Conservation (phyloP, 352 stramenopile species). For the Phytophthora tentaculata region DNA sequence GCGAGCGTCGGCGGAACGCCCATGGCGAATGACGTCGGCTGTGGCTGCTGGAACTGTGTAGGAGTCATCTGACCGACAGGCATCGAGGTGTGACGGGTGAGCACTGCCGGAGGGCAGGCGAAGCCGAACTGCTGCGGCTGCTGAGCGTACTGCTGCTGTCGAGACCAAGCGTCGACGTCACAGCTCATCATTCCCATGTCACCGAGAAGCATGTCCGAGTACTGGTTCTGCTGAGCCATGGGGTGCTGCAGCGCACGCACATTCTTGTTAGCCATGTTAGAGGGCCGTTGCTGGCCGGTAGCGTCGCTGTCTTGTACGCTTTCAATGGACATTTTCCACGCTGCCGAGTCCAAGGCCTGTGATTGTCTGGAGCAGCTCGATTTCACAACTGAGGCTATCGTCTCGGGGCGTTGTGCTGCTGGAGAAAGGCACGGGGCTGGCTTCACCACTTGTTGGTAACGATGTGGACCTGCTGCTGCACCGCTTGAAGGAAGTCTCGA, state of each 20-base stretch:
- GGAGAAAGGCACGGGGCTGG: slow-evolving; percentile 18
- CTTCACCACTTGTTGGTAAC: slow-evolving; percentile 30
- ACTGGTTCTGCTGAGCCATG: slow-evolving; percentile 36
- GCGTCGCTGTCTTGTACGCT: slow-evolving; percentile 34
- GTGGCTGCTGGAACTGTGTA: slow-evolving; percentile 27
- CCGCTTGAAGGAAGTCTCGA: slow-evolving; percentile 38
- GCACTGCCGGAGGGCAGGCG: slow-evolving; percentile 51
- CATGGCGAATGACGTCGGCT: slow-evolving; percentile 38
- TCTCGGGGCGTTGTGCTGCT: slow-evolving; percentile 13
- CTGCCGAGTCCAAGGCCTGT: not conserved
- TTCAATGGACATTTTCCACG: slow-evolving; percentile 53
- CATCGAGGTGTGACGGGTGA: slow-evolving; percentile 77
- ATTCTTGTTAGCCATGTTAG: slow-evolving; percentile 16
- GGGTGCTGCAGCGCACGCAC: slow-evolving; percentile 16
- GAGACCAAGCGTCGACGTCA: slow-evolving; percentile 64
- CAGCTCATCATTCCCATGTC: slow-evolving; percentile 76
- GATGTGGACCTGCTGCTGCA: slow-evolving; percentile 24
- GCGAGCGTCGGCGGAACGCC: slow-evolving; percentile 46
- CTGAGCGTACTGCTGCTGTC: slow-evolving; percentile 41
- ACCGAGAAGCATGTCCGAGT: slow-evolving; percentile 61
- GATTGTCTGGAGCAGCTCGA: slow-evolving; percentile 23
- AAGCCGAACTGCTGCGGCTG: slow-evolving; percentile 46
- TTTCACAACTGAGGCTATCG: slow-evolving; percentile 43
- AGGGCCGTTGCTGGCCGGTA: slow-evolving; percentile 11
- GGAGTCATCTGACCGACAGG: slow-evolving; percentile 48